Percentiles rank a stretch among this genome's conserved stretches.
phyloP scores from a whole-genome alignment of 345 rosid species.

The Salix udensis region DNA sequence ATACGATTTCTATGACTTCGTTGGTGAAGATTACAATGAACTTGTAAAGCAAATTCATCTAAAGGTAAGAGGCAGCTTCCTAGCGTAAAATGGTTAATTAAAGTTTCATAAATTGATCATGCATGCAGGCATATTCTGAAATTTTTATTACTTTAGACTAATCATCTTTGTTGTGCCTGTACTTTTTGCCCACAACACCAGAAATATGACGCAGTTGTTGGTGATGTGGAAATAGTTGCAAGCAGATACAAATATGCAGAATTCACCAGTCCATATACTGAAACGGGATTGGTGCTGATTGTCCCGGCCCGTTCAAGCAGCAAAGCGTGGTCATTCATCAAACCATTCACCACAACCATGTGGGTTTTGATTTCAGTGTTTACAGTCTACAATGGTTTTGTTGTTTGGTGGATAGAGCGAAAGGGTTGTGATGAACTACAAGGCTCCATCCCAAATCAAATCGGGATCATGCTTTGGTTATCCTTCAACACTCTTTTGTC shows the following conservation, averaged over 20 bases:
- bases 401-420: constrained; percentile 20
- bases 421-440: constrained; percentile 1
- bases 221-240: constrained; percentile 11
- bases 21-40: constrained; percentile 4
- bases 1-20: neutral
- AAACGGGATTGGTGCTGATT: constrained; percentile 19
- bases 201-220: constrained; percentile 12
- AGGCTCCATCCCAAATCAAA: constrained; percentile 8
- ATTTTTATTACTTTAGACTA: too few species aligned
- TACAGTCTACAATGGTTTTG: constrained; percentile 26
- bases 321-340: constrained; percentile 14
- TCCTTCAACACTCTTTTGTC: constrained; percentile 21
- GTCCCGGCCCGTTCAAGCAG: constrained; percentile 8
- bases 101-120: too few species aligned
- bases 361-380: constrained; percentile 14
- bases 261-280: constrained; percentile 24
- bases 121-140: too few species aligned
- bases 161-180: too few species aligned
- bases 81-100: too few species aligned
- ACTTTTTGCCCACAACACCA: too few species aligned
- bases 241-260: constrained; percentile 11
- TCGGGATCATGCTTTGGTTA: constrained; percentile 19
- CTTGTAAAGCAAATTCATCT: constrained; percentile 17
- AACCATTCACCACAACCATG: constrained; percentile 21
- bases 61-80: constrained; percentile 9